A percentile compares a stretch with the other conserved stretches of the same genome.
Evolutionary conservation across 768 basidiomycete genomes (phyloP).

Genomic region (Tricholoma sp.): DNA sequence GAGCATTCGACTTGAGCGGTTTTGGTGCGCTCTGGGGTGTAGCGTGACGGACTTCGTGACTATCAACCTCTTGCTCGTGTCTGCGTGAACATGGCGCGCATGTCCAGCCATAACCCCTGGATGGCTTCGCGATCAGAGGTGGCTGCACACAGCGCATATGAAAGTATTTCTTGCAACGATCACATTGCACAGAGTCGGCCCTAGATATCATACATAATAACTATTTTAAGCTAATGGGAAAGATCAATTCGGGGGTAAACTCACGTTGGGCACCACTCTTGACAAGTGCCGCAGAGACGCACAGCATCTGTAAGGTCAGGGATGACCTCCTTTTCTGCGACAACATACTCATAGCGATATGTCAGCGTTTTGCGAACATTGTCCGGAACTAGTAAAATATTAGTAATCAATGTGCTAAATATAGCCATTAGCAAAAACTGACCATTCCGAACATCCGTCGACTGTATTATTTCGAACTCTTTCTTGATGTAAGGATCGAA

Average conservation of each 20-base stretch:
- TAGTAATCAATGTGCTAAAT: constrained; percentile 16
- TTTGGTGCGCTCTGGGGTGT: constrained; percentile 36
- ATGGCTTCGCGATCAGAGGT: constrained; percentile 85
- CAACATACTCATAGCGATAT: constrained; percentile 88
- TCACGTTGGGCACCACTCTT: constrained; percentile 86
- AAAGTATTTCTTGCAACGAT: constrained; percentile 88
- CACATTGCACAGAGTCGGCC: constrained; percentile 83
- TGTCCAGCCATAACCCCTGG: constrained; percentile 96
- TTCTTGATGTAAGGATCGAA: constrained; percentile 98
- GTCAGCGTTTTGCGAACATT: constrained; percentile 74
- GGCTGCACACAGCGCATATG: constrained; percentile 95
- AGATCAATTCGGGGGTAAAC: constrained; percentile 21
- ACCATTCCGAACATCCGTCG: constrained; percentile 87
- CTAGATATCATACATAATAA: constrained; percentile 31
- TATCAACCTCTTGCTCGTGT: constrained; percentile 83
- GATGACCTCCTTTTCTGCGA: constrained; percentile 91
- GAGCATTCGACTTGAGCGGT: constrained; percentile 66
- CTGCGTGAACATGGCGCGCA: constrained; percentile 88
- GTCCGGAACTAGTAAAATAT: constrained; percentile 60
- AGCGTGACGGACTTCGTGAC: constrained; percentile 60
- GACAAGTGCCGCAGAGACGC: constrained; percentile 82
- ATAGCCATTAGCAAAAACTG: constrained; percentile 26
- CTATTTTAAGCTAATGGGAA: constrained; percentile 12
- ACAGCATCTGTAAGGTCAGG: constrained; percentile 84
- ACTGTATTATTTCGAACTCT: constrained; percentile 93